Evolutionary conservation across 345 rosid species (phyloP).

Genomic region (Barbarea vulgaris): DNA sequence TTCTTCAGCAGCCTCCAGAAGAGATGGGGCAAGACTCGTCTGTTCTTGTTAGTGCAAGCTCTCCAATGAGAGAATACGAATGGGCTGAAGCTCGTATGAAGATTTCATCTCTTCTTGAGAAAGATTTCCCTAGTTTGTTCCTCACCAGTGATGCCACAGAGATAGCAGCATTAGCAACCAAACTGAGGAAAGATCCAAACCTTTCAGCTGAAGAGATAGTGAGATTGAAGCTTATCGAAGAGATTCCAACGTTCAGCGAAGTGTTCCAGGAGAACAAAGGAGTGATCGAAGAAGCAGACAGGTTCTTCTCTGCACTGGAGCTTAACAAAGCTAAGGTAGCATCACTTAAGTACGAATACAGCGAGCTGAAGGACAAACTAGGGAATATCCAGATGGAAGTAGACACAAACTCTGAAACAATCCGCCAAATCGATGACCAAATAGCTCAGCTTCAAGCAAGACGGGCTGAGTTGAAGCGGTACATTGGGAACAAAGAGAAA

Average conservation of each 20-base stretch:
- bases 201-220: constrained; percentile 65
- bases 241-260: constrained; percentile 61
- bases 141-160: constrained; percentile 48
- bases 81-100: constrained; percentile 57
- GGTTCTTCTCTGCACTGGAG: constrained; percentile 51
- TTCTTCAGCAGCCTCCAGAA: constrained; percentile 52
- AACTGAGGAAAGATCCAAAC: constrained; percentile 56
- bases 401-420: constrained; percentile 43
- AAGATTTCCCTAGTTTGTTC: constrained; percentile 57
- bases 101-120: constrained; percentile 57
- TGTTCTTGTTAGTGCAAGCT: constrained; percentile 15
- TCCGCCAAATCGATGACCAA: constrained; percentile 61
- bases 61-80: constrained; percentile 49
- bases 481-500: constrained; percentile 50
- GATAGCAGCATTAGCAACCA: constrained; percentile 56
- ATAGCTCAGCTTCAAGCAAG: constrained; percentile 57
- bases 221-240: constrained; percentile 66
- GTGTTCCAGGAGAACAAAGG: constrained; percentile 59
- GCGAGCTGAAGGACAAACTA: constrained; percentile 53
- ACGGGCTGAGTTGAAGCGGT: constrained; percentile 45
- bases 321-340: constrained; percentile 59
- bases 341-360: constrained; percentile 59
- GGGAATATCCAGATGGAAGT: constrained; percentile 55
- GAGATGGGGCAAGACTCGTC: constrained; percentile 29
- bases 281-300: constrained; percentile 51